A percentile compares a stretch with the other conserved stretches of the same genome.
phyloP scores from a whole-genome alignment of 768 basidiomycete species.

The Psilocybe sp. region DNA sequence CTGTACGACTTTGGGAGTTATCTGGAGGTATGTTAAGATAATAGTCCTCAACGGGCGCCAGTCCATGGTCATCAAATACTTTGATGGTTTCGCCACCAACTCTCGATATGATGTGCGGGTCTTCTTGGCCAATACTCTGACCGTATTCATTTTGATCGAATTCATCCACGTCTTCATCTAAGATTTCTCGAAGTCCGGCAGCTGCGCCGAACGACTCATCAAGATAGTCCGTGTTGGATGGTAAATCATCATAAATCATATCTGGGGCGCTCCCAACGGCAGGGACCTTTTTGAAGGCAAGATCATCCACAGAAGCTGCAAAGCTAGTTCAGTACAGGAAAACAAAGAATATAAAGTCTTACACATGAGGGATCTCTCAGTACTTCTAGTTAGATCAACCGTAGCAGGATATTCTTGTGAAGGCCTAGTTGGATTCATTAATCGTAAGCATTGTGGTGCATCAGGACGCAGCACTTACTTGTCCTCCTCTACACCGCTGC shows the following conservation, averaged over 20 bases:
- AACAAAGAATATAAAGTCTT: constrained; percentile 6
- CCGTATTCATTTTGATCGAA: constrained; percentile 45
- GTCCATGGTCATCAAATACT: constrained; percentile 59
- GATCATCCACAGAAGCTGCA: constrained; percentile 74
- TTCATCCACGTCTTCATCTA: constrained; percentile 72
- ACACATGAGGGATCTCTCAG: constrained; percentile 34
- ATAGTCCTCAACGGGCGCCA: constrained; percentile 73
- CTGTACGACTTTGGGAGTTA: constrained; percentile 35
- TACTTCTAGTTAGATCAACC: constrained; percentile 12
- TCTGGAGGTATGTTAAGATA: constrained; percentile 67
- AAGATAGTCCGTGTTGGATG: constrained; percentile 84
- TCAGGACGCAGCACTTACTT: constrained; percentile 18
- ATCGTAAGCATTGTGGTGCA: neutral
- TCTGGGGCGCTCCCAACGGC: constrained; percentile 80
- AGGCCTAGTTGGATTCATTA: neutral
- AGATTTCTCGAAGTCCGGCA: constrained; percentile 69
- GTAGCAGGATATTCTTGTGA: constrained; percentile 13
- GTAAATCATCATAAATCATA: constrained; percentile 89
- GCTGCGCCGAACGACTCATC: constrained; percentile 79
- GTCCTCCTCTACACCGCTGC: constrained; percentile 19
- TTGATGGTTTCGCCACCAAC: constrained; percentile 86
- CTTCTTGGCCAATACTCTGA: constrained; percentile 20
- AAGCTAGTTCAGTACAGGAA: neutral
- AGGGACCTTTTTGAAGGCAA: constrained; percentile 73
- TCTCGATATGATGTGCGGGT: constrained; percentile 44